These are phyloP conservation scores for Acorus calamus DNA, from an alignment of 106 monocot genomes.

Conservation along the genomic window DNA sequence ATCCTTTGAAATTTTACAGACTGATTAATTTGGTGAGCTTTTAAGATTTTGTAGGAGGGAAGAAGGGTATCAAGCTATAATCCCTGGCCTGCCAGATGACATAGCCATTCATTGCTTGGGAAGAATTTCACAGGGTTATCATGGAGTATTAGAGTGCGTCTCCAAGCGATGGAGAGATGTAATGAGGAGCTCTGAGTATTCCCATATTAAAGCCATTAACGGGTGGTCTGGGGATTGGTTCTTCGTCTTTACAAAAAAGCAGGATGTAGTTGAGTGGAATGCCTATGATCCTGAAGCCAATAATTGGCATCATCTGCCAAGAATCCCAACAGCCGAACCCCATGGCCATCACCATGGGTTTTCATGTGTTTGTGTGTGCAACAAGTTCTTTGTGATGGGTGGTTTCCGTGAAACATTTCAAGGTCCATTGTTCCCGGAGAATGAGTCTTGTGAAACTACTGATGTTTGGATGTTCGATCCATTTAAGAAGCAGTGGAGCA, in stretches of 20 bases:
- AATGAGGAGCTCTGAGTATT: constrained; percentile 1
- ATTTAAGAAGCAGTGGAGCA: not conserved
- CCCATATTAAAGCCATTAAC: not conserved
- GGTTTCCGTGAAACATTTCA: not conserved
- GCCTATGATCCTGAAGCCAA: constrained; percentile 16
- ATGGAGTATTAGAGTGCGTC: constrained; percentile 8
- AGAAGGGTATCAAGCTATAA: constrained; percentile 1
- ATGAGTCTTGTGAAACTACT: not conserved
- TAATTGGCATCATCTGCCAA: constrained; percentile 9
- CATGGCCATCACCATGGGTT: constrained; percentile 4
- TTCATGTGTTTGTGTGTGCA: constrained; percentile 1
- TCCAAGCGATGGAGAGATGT: constrained; percentile 10
- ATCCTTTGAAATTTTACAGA: too few species aligned
- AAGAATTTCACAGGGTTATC: constrained; percentile 7
- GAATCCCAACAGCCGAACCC: not conserved
- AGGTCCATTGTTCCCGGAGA: too few species aligned
- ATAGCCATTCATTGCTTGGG: constrained; percentile 8
- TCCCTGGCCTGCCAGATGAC: constrained; percentile 14
- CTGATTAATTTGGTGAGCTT: too few species aligned
- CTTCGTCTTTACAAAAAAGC: constrained; percentile 4
- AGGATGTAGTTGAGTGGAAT: not conserved
- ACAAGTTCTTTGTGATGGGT: constrained; percentile 8
- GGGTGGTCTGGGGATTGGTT: constrained; percentile 9
- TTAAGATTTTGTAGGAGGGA: too few species aligned
- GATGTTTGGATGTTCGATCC: constrained; percentile 9